These are phyloP conservation scores for Cercophora newfieldiana DNA, from an alignment of 495 filamentous ascomycete genomes.

Conservation along the genomic window DNA sequence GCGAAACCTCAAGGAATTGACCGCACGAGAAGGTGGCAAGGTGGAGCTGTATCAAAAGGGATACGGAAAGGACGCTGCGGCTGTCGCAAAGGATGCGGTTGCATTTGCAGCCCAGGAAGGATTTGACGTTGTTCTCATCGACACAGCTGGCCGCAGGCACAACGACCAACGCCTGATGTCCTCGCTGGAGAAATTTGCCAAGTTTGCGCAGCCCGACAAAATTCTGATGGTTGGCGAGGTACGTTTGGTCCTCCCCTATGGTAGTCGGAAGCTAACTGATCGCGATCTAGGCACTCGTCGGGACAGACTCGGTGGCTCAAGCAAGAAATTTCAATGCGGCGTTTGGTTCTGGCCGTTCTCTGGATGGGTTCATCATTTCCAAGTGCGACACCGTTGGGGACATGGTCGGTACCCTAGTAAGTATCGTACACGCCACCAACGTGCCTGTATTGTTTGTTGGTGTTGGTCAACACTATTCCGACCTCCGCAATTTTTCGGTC, in stretches of 20 bases:
- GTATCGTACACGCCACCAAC: conserved; percentile 95
- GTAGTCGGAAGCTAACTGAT: conserved; percentile 18
- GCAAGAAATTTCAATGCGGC: conserved; percentile 92
- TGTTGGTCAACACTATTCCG: conserved; percentile 95
- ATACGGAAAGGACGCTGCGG: conserved; percentile 95
- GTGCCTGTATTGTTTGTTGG: conserved; percentile 94
- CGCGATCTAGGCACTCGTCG: conserved; percentile 69
- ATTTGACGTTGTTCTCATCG: conserved; percentile 94
- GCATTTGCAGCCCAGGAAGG: conserved; percentile 68
- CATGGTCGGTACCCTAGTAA: conserved; percentile 96
- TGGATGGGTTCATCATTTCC: conserved; percentile 96
- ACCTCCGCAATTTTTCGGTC: conserved; percentile 89
- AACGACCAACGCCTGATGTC: conserved; percentile 96
- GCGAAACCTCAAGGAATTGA: conserved; percentile 83
- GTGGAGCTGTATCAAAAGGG: conserved; percentile 95
- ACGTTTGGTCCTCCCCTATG: conserved; percentile 22
- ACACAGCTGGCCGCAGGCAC: conserved; percentile 91
- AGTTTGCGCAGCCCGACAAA: conserved; percentile 93
- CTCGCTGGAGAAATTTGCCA: conserved; percentile 92
- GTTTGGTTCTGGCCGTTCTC: conserved; percentile 74
- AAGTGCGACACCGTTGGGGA: conserved; percentile 99
- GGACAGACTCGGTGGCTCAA: conserved; percentile 91
- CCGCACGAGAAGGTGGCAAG: conserved; percentile 73
- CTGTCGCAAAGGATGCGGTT: conserved; percentile 92
- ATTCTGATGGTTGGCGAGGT: conserved; percentile 97